These are phyloP conservation scores for Alternaria alternata DNA, from an alignment of 2,329 filamentous ascomycete genomes.

Conservation along the genomic window DNA sequence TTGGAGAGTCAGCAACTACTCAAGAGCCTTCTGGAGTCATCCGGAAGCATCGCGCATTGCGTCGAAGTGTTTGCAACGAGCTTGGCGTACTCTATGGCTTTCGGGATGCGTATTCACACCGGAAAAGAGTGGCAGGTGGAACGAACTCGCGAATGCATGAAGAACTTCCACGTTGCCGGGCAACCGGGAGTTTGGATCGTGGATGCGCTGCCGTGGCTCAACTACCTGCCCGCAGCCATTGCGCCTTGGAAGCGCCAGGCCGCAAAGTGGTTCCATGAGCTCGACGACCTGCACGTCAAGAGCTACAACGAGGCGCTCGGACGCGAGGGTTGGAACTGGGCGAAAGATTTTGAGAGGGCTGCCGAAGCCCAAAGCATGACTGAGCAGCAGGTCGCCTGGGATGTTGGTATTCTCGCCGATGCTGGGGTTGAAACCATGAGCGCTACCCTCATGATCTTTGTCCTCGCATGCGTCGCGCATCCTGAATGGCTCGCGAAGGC, in stretches of 20 bases:
- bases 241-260: conserved; percentile 40
- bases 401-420: conserved; percentile 19
- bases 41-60: conserved; percentile 30
- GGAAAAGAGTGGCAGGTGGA: conserved; percentile 29
- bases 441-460: conserved; percentile 18
- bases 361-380: too few relatives aligned
- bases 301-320: conserved; percentile 21
- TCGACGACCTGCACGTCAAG: conserved; percentile 24
- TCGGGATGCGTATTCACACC: conserved; percentile 47
- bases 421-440: conserved; percentile 32
- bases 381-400: too few relatives aligned
- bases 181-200: conserved; percentile 51
- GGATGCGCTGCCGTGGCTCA: conserved; percentile 55
- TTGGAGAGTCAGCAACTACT: conserved; percentile 56
- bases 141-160: conserved; percentile 17
- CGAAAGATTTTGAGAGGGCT: conserved; percentile 12
- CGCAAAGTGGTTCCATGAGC: conserved; percentile 20
- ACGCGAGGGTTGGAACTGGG: conserved; percentile 31
- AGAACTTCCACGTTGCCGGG: conserved; percentile 26
- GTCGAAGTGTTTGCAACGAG: conserved; percentile 52
- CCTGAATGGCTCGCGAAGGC: conserved; percentile 19
- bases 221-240: conserved; percentile 51
- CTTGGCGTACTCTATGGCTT: conserved; percentile 50
- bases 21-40: conserved; percentile 46
- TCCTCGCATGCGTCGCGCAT: conserved; percentile 24